Evolutionary conservation across 2,329 filamentous ascomycete species (phyloP).

Genomic region (Epichloe hybrida): DNA sequence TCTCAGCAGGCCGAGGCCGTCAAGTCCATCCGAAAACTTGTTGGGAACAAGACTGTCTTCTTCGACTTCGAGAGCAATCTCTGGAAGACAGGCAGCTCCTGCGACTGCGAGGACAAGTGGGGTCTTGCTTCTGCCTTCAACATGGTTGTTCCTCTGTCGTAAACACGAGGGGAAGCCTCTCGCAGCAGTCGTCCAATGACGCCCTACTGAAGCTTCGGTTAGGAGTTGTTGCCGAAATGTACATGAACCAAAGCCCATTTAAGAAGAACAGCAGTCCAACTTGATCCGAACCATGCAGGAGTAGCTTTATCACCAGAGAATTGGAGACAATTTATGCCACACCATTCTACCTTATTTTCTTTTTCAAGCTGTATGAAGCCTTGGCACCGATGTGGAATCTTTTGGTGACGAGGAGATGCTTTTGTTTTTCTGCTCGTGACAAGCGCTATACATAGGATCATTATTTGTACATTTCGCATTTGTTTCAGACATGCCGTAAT

Average conservation of each 20-base stretch:
- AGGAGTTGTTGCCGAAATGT: constrained; percentile 12
- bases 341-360: not conserved
- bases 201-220: not conserved
- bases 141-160: not conserved
- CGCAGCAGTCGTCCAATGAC: not conserved
- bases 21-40: constrained; percentile 49
- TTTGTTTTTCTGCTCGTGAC: constrained; percentile 4
- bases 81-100: constrained; percentile 65
- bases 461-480: constrained; percentile 21
- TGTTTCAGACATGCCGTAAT: constrained; percentile 32
- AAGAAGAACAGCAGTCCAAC: not conserved
- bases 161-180: not conserved
- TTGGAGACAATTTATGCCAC: not conserved
- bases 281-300: constrained; percentile 11
- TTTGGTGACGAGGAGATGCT: not conserved
- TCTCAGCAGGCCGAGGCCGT: constrained; percentile 61
- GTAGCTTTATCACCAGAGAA: not conserved
- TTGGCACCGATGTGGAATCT: not conserved
- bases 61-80: constrained; percentile 69
- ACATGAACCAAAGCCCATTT: constrained; percentile 12
- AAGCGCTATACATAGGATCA: constrained; percentile 10
- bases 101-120: constrained; percentile 69
- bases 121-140: constrained; percentile 32
- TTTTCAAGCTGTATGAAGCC: not conserved
- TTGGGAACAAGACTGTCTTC: constrained; percentile 59